Evolutionary conservation across 2,329 filamentous ascomycete genomes (phyloP), one percentile per base, ranked within the genome.

Genomic region (Drechslera avenae): DNA sequence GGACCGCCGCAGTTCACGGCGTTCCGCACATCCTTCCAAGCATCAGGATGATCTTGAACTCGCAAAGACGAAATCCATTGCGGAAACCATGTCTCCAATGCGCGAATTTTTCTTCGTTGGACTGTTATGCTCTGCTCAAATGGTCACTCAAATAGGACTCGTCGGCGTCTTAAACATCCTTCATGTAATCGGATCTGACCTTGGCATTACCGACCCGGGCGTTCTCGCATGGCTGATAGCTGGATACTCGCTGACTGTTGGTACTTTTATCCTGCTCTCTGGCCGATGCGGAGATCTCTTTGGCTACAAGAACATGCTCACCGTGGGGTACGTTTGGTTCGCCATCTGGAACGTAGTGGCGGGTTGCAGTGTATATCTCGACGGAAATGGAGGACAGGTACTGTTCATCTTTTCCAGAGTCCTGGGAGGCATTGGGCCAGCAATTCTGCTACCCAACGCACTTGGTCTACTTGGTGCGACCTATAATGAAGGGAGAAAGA

Each of bases 381-480:
- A 50, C 3, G 55, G 52, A 1, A 56, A 54, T 26, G 53, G 59
- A 2, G 64, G 64, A 6, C 63, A 68, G 23, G 67, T 73, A 2
- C 61, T 76, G 2, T 76, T 76, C 50, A 68, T 70, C 30, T 71
- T 72, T 33, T 63, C 69, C 1, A 56, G 74, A 32, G 74, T 69
- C 0, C 39, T 76, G 19, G 63, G 68, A 39, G 80, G 84, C 0
- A 78, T 86, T 14, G 87, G 86, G 0, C 83, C 84, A 0, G 84
- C 85, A 0, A 75, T 89, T 28, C 73, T 80, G 9, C 73, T 89
- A 18, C 86, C 87, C 0, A 89, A 87, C 54, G 84, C 78, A 0
- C 70, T 89, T 17, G 86, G 85, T 2, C 76, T 90, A 10, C 68
- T 89, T 0, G 85, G 84, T 2, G 74, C 75, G 0, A 78, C 80